These are phyloP conservation scores for Candida coquimbonensis DNA, from an alignment of 805 yeast species.

Conservation along the genomic window DNA sequence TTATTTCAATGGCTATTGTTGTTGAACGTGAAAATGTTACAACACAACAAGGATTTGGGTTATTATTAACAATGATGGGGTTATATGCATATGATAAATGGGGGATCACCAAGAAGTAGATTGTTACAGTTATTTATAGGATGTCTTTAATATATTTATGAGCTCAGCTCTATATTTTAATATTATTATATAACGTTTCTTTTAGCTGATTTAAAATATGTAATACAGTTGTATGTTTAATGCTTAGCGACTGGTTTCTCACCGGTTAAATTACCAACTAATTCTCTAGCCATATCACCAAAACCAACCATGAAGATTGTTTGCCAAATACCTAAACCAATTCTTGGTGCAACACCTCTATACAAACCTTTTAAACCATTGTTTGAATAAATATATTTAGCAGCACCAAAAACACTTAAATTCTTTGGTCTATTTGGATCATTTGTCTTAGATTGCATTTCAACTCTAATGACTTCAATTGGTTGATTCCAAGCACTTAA, in stretches of 20 bases:
- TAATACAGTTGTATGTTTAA: conserved; percentile 4
- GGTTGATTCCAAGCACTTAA: conserved; percentile 99
- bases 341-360: conserved; percentile 95
- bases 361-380: conserved; percentile 88
- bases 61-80: conserved; percentile 51
- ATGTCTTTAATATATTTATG: not conserved
- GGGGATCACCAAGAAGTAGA: conserved; percentile 33
- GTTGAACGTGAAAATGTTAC: conserved; percentile 46
- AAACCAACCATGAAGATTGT: conserved; percentile 97
- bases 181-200: not conserved
- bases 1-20: conserved; percentile 56
- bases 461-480: conserved; percentile 94
- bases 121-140: not conserved
- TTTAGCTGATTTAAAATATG: not conserved
- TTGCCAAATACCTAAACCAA: conserved; percentile 97
- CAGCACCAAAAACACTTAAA: conserved; percentile 67
- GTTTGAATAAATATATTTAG: conserved; percentile 72
- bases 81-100: conserved; percentile 68
- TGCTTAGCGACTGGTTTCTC: conserved; percentile 42
- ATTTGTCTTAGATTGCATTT: conserved; percentile 91
- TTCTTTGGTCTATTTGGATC: conserved; percentile 97
- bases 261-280: conserved; percentile 56
- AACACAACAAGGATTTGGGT: conserved; percentile 44
- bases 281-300: conserved; percentile 86
- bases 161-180: not conserved